phyloP scores from a whole-genome alignment of 2,329 filamentous ascomycete species.

The Pseudophaeomoniella oleicola region DNA sequence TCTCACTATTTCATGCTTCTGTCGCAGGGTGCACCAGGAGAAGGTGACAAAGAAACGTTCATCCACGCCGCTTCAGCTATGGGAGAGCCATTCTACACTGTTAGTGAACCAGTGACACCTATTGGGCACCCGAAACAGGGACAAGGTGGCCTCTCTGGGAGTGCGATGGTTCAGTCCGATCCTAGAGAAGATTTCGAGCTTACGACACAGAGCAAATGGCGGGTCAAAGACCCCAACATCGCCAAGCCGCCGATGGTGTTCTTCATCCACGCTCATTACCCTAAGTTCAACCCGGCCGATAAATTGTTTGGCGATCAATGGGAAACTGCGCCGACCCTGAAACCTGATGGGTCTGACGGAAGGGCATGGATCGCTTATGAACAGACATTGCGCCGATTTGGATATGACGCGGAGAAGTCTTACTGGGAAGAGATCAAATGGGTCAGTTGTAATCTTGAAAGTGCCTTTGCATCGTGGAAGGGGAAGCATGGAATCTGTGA shows the following conservation, averaged over 20 bases:
- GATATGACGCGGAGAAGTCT: slow-evolving; percentile 22
- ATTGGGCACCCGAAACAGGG: slow-evolving; percentile 16
- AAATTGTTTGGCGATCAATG: slow-evolving; percentile 22
- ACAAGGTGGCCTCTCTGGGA: slow-evolving; percentile 16
- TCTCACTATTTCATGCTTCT: slow-evolving; percentile 23
- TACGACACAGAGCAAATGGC: slow-evolving; percentile 17
- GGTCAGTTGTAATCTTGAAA: slow-evolving; percentile 23
- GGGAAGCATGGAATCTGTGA: slow-evolving; percentile 17
- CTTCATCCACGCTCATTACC: slow-evolving; percentile 26
- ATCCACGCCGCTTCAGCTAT: slow-evolving; percentile 19
- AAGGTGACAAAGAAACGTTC: slow-evolving; percentile 25
- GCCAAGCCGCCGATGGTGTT: slow-evolving; percentile 19
- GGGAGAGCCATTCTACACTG: slow-evolving; percentile 19
- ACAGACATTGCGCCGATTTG: slow-evolving; percentile 20
- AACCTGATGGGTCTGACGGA: slow-evolving; percentile 19
- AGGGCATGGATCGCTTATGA: slow-evolving; percentile 22
- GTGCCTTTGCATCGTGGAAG: slow-evolving; percentile 19
- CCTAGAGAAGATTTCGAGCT: slow-evolving; percentile 21
- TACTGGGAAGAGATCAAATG: slow-evolving; percentile 27
- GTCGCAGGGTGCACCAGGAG: slow-evolving; percentile 21
- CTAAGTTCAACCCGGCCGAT: slow-evolving; percentile 25
- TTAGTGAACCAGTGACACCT: slow-evolving; percentile 20
- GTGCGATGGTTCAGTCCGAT: slow-evolving; percentile 23
- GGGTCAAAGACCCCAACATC: slow-evolving; percentile 17
- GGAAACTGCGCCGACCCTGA: slow-evolving; percentile 21